Evolutionary conservation across 1,284 basidiomycete species (phyloP).

Genomic region (Moniliella sp.): DNA sequence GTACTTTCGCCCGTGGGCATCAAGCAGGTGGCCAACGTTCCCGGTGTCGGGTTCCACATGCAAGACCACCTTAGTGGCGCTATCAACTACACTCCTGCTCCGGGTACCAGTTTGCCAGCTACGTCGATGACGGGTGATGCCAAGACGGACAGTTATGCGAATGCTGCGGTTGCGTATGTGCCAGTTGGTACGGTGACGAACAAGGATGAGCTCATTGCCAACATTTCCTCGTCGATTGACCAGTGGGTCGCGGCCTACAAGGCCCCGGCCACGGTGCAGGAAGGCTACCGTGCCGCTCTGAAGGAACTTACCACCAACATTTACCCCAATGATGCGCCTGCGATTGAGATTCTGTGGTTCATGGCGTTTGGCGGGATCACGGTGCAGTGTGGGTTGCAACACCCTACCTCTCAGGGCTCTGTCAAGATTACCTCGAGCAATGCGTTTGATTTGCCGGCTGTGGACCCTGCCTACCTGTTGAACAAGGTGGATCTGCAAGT

Average conservation of each 20-base stretch:
- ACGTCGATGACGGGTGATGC: constrained; percentile 6
- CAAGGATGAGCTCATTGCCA: constrained; percentile 8
- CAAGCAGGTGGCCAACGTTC: constrained; percentile 36
- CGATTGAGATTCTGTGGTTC: constrained; percentile 18
- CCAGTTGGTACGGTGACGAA: constrained; percentile 8
- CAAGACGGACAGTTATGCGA: constrained; percentile 15
- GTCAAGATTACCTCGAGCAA: constrained; percentile 12
- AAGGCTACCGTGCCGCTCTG: constrained; percentile 48
- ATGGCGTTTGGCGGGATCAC: constrained; percentile 10
- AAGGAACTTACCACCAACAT: constrained; percentile 35
- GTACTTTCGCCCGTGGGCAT: constrained; percentile 36
- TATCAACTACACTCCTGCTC: constrained; percentile 7
- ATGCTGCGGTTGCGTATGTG: constrained; percentile 17
- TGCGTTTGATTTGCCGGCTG: constrained; percentile 12
- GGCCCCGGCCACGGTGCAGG: constrained; percentile 41
- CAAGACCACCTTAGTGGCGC: constrained; percentile 37
- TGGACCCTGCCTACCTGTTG: constrained; percentile 19
- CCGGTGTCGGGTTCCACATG: constrained; percentile 41
- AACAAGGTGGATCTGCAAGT: constrained; percentile 12
- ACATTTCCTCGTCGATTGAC: constrained; percentile 4
- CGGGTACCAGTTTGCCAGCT: constrained; percentile 5
- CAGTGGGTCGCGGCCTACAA: constrained; percentile 37
- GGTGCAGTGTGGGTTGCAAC: constrained; percentile 20
- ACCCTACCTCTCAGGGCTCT: constrained; percentile 20
- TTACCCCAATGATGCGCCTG: constrained; percentile 7